phyloP scores from a whole-genome alignment of 768 basidiomycete species.

The Mrakia gelida region DNA sequence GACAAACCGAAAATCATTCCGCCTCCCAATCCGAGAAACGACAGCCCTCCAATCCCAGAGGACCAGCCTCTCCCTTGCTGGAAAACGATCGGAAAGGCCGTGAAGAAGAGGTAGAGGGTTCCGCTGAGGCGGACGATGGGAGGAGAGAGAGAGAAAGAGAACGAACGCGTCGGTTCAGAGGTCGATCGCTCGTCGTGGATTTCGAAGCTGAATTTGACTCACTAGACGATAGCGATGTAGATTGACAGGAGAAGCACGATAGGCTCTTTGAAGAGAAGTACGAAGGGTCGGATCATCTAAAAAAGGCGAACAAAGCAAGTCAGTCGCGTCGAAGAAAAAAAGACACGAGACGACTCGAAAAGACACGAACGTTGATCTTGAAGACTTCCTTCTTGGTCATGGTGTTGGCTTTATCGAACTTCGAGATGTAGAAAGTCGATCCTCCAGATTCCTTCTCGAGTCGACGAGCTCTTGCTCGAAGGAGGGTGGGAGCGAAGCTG shows the following conservation, averaged over 20 bases:
- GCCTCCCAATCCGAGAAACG: constrained; percentile 44
- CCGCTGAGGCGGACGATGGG: background rate
- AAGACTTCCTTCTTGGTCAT: constrained; percentile 55
- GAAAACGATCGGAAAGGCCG: constrained; percentile 48
- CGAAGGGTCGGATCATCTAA: constrained; percentile 46
- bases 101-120: constrained; percentile 40
- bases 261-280: constrained; percentile 61
- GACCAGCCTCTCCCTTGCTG: constrained; percentile 47
- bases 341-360: too few species aligned
- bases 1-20: constrained; percentile 35
- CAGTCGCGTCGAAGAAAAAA: too few species aligned
- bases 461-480: constrained; percentile 51
- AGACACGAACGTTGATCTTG: constrained; percentile 48
- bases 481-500: constrained; percentile 62
- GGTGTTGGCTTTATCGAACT: constrained; percentile 55
- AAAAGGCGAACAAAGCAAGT: too few species aligned
- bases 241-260: constrained; percentile 60
- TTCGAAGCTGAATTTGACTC: background rate
- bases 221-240: constrained; percentile 37
- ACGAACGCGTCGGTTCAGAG: background rate
- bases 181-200: background rate
- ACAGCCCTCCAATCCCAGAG: constrained; percentile 45
- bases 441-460: constrained; percentile 51
- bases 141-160: too few species aligned
- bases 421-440: constrained; percentile 49